Evolutionary conservation across 306 rosid species (phyloP), one percentile per base, ranked within the genome.

Genomic region (Cajanus cajan): DNA sequence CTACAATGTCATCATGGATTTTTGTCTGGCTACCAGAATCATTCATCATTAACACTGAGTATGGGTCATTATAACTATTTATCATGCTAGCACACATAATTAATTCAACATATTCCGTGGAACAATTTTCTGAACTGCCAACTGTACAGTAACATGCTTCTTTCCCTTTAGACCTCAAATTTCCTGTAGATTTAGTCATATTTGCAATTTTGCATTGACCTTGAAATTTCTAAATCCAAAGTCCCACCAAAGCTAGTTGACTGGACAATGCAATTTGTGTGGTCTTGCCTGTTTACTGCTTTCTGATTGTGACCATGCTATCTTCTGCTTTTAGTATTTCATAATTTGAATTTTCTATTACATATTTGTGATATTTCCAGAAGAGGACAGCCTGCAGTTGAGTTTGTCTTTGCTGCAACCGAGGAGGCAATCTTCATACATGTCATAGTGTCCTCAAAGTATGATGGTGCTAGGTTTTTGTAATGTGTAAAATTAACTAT

Each of bases 341-440:
- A 31, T 40, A 41, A 68, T 50, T 79, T 44, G 13, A 65, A 54
- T 69, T 78, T 65, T 55, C 78, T 83, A 52, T 84, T 82, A 72
- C 74, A n/a, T 87, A 66, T 81, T 78, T 80, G 18, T 71, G 65
- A 62, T 80, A 69, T 83, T 77, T 81, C 68, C 88, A 94, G 98
- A 90, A 91, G 91, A 87, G 99, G 99, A 55, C 97, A 89, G 73
- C 98, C 96, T 51, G 87, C 88, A 5, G 50, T 95, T 68, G 99
- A 95, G 82, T 95, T 95, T 85, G 80, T 89, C 55, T 92, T 95
- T 92, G 83, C 98, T 86, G 98, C 97, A 50, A 91, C 91, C 9
- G 97, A 93, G 79, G 99, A 95, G 85, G 97, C 97, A 74, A 85
- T 95, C 72, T 91, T 90, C 78, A 86, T 93, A 74, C 98, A 95